Evolutionary conservation across 306 rosid genomes (phyloP), one percentile per base, ranked within the genome.

Genomic region (Cajanus cajan): DNA sequence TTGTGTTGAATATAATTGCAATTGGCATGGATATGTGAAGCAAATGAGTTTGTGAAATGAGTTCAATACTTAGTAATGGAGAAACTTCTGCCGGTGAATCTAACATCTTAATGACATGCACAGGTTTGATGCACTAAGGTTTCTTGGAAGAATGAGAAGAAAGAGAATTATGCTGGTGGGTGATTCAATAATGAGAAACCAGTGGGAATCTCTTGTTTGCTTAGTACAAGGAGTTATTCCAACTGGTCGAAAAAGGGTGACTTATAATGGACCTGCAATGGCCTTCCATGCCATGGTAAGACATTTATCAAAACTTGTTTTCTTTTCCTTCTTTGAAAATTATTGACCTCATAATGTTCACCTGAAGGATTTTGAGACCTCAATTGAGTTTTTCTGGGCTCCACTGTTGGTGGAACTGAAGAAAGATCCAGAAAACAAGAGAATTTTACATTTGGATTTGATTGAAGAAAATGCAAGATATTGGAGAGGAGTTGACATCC

Each of bases 121-220:
- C 19, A 92, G 93, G 85, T 92, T 92, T 84, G 88, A 92, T 88
- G 91, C 97, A 22, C 66, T 92, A 68, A 85, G 79, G 13, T 92
- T 92, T 87, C 97, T 92, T 19, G 90, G 88, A 14, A 92, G 84
- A 80, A 87, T 87, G 90, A 90, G 93, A 70, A 84, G 81, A 72
- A 92, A 88, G 82, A 87, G 94, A 72, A 88, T 90, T 79, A 87
- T 92, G 93, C 79, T 92, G 79, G 97, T 92, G 71, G 97, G 97
- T n/a, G 97, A 92, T 83, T 92, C 97, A 73, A 92, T 92, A 68
- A 88, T 88, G 93, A 90, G 97, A 77, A 92, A 92, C 59, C 97
- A 92, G 68, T 92, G 97, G 97, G 97, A 92, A 77, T 92, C 93
- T 78, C 94, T 92, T 2, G 94, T 90, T 25, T 92, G 94, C 70